These are phyloP conservation scores for Claviceps paspali DNA, from an alignment of 2,329 filamentous ascomycete species.

Conservation along the genomic window DNA sequence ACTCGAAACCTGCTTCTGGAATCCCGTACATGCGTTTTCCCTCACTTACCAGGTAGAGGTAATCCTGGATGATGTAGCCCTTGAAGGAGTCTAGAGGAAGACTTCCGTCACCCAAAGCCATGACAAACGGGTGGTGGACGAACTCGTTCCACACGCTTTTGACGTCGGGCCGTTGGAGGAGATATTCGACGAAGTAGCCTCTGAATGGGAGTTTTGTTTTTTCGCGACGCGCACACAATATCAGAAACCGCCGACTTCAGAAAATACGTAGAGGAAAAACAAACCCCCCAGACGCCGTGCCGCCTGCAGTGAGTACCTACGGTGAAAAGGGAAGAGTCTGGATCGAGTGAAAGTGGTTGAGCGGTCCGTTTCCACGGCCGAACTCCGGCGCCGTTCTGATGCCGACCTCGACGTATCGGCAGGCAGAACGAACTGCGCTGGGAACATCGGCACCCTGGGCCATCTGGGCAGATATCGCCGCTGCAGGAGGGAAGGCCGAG, in stretches of 20 bases:
- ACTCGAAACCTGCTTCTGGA: too few relatives aligned
- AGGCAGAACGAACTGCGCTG: slow-evolving; percentile 50
- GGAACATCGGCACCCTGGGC: slow-evolving; percentile 41
- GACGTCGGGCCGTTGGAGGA: slow-evolving; percentile 64
- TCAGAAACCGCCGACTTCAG: too few relatives aligned
- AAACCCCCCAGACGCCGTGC: too few relatives aligned
- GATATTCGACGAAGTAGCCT: slow-evolving; percentile 69
- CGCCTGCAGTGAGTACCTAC: slow-evolving; percentile 21
- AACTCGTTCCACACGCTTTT: slow-evolving; percentile 57
- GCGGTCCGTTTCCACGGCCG: slow-evolving; percentile 53
- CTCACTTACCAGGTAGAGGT: slow-evolving; percentile 67
- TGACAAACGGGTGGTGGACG: slow-evolving; percentile 70
- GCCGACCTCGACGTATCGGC: slow-evolving; percentile 55
- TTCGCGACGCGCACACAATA: too few relatives aligned
- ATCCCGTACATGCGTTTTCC: too few relatives aligned
- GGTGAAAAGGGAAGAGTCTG: slow-evolving; percentile 54
- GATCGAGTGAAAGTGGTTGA: slow-evolving; percentile 66
- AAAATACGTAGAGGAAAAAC: too few relatives aligned
- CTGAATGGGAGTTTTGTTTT: too few relatives aligned
- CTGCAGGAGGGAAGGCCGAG: slow-evolving; percentile 19
- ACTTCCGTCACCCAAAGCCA: slow-evolving; percentile 58
- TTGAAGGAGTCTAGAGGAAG: slow-evolving; percentile 68
- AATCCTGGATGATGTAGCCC: slow-evolving; percentile 82
- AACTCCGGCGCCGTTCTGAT: slow-evolving; percentile 49
- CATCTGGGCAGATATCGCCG: slow-evolving; percentile 62